Evolutionary conservation across 768 basidiomycete genomes (phyloP).

Genomic region (Krasilnikovozyma curviuscula): DNA sequence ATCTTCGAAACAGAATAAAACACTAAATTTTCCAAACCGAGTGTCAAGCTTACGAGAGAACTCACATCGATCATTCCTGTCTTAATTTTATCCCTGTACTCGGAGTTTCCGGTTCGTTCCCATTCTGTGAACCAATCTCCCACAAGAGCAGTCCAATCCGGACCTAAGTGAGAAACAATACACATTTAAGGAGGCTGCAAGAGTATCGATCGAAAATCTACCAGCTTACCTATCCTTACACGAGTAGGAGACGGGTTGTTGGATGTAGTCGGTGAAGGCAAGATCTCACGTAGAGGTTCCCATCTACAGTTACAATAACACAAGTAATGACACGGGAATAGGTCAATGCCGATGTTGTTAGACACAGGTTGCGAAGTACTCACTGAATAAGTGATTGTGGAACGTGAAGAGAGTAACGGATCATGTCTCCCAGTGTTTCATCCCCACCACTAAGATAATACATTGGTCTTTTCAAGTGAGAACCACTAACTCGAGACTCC

Average conservation of each 20-base stretch:
- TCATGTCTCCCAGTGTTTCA: background rate
- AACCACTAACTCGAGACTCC: background rate
- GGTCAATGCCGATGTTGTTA: background rate
- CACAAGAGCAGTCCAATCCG: background rate
- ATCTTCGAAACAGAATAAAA: too few relatives aligned
- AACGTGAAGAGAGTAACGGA: background rate
- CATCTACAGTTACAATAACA: too few relatives aligned
- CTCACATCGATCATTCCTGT: conserved; percentile 1
- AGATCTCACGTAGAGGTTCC: conserved; percentile 1
- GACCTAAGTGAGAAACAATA: too few relatives aligned
- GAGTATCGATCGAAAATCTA: too few relatives aligned
- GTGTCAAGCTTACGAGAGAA: too few relatives aligned
- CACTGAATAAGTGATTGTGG: background rate
- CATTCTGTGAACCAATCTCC: conserved; percentile 3
- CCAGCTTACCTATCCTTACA: background rate
- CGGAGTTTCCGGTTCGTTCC: background rate
- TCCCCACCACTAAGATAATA: conserved; percentile 3
- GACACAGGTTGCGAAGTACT: background rate
- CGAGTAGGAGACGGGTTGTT: too few relatives aligned
- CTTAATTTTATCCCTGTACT: background rate
- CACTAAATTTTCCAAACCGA: too few relatives aligned
- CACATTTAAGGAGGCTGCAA: too few relatives aligned
- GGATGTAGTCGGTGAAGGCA: background rate
- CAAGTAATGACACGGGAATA: background rate
- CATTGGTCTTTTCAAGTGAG: background rate